A percentile compares a stretch with the other conserved stretches of the same genome.
Evolutionary conservation across 805 yeast genomes (phyloP).

Genomic region (Kodamaea neixiangensis): DNA sequence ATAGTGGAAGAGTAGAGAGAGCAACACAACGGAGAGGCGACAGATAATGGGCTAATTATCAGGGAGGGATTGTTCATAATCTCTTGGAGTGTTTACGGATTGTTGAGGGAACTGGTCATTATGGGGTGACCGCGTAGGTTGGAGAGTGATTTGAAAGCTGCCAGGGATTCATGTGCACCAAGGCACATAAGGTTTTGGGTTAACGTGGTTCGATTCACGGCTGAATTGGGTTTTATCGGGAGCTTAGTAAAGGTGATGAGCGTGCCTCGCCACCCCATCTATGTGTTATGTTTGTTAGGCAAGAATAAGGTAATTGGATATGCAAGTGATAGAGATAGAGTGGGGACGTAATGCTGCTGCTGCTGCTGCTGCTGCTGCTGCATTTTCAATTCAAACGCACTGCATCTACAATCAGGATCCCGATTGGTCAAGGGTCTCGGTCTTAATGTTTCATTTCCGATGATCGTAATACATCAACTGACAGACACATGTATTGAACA

Average conservation of each 20-base stretch:
- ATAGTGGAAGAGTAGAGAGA: no score
- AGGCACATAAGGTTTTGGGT: neutral
- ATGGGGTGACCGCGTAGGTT: neutral
- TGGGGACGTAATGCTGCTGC: no score
- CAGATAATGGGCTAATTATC: neutral
- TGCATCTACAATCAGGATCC: no score
- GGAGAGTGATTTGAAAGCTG: neutral
- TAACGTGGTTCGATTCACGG: neutral
- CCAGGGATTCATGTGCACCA: neutral
- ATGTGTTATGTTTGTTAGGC: no score
- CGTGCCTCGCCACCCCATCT: no score
- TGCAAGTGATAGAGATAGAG: no score
- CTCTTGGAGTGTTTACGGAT: neutral
- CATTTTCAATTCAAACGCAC: no score
- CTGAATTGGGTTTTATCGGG: neutral
- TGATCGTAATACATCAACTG: neutral
- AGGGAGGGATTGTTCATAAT: neutral
- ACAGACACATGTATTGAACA: neutral
- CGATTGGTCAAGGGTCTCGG: no score
- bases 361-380: no score
- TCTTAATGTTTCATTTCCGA: no score
- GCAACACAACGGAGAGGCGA: neutral
- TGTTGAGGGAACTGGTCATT: neutral
- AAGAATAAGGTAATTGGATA: no score
- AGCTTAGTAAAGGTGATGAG: neutral